Conservation (phyloP, 345 rosid species). For the Moringa oleifera region DNA sequence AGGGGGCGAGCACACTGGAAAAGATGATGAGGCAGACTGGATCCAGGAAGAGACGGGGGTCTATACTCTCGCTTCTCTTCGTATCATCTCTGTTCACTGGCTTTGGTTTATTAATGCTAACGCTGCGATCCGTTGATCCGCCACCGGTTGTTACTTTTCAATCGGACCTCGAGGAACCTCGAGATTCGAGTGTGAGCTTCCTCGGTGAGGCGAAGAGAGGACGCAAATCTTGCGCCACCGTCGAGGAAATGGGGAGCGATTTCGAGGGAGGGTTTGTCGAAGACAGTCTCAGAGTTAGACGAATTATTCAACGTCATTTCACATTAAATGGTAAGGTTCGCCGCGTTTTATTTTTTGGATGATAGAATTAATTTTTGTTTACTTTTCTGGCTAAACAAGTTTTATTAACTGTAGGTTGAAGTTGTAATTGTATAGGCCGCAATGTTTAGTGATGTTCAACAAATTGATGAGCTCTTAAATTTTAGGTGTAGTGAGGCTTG, state of each 20-base stretch:
- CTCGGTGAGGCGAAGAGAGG: not conserved
- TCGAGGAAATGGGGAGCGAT: conserved; percentile 86
- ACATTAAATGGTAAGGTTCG: not conserved
- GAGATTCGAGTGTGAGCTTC: not conserved
- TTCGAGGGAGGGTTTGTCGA: conserved; percentile 47
- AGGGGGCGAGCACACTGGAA: not conserved
- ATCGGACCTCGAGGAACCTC: conserved; percentile 1
- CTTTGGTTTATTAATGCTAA: conserved; percentile 45
- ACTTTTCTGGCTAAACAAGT: too few species aligned
- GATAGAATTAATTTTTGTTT: too few species aligned
- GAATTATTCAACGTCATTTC: conserved; percentile 31
- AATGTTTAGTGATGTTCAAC: not conserved
- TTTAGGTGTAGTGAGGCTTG: not conserved
- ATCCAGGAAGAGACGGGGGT: conserved; percentile 42
- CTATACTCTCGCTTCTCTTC: conserved; percentile 35
- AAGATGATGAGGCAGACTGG: conserved; percentile 30
- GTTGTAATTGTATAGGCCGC: too few species aligned
- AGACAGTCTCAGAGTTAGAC: conserved; percentile 65
- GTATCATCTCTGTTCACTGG: conserved; percentile 34
- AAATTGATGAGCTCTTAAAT: not conserved
- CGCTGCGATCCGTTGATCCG: conserved; percentile 52
- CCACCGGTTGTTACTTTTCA: conserved; percentile 17
- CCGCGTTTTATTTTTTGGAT: too few species aligned
- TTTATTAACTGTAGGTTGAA: too few species aligned
- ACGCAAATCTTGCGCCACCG: conserved; percentile 67